These are phyloP conservation scores for Sphagnum magellanicum DNA, from an alignment of 228 moss, liverwort and hornwort genomes.

Conservation along the genomic window DNA sequence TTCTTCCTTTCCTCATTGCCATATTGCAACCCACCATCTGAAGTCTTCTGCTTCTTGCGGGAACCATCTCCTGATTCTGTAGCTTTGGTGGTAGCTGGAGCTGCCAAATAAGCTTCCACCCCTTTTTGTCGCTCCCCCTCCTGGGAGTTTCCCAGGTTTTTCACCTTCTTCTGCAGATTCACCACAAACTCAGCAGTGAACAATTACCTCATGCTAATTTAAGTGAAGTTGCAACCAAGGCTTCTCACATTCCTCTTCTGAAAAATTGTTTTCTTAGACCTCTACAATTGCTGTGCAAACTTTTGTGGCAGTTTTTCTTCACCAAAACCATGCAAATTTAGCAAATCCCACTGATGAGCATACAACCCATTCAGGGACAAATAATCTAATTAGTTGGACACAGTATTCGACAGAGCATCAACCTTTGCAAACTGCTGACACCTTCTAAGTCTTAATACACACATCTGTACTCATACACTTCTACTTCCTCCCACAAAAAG, in stretches of 20 bases:
- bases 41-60: constrained; percentile 4
- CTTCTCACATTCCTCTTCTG: background rate
- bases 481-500: too few relatives aligned
- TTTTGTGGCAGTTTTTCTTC: background rate
- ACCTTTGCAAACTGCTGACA: too few relatives aligned
- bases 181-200: background rate
- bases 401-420: too few relatives aligned
- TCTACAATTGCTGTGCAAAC: background rate
- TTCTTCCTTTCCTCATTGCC: too few relatives aligned
- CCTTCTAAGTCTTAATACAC: too few relatives aligned
- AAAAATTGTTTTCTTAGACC: background rate
- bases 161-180: constrained; percentile 68
- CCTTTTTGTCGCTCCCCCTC: constrained; percentile 22
- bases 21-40: background rate
- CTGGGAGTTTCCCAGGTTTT: constrained; percentile 19
- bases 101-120: constrained; percentile 55
- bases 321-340: background rate
- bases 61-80: background rate
- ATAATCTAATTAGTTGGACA: too few relatives aligned
- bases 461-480: too few relatives aligned
- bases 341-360: too few relatives aligned
- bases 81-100: constrained; percentile 25
- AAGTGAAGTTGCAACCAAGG: background rate
- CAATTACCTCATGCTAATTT: background rate
- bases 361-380: too few relatives aligned